These are phyloP conservation scores for Naganishia vaughanmartiniae DNA, from an alignment of 768 basidiomycete genomes.

Conservation along the genomic window DNA sequence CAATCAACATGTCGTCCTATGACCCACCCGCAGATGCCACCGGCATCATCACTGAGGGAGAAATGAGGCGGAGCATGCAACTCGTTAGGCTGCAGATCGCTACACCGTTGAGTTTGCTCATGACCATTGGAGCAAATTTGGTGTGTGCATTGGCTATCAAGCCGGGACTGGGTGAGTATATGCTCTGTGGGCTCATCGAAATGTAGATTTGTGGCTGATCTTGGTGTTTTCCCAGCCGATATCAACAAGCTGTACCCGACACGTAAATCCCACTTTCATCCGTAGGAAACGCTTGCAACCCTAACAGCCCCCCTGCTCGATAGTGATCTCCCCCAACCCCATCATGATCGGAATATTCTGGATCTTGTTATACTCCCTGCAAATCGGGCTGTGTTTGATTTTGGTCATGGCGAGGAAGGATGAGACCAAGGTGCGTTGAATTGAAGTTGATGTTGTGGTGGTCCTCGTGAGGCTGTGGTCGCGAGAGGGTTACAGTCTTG, in stretches of 20 bases:
- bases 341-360: conserved; percentile 51
- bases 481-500: too few species aligned
- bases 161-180: conserved; percentile 61
- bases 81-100: conserved; percentile 72
- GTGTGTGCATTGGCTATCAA: conserved; percentile 67
- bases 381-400: conserved; percentile 75
- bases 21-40: conserved; percentile 38
- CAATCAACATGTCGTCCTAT: conserved; percentile 49
- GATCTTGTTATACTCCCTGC: conserved; percentile 47
- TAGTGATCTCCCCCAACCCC: conserved; percentile 64
- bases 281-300: not conserved
- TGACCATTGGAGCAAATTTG: conserved; percentile 70
- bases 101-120: conserved; percentile 76
- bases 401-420: conserved; percentile 68
- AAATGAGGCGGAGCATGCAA: conserved; percentile 47
- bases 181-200: not conserved
- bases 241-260: conserved; percentile 48
- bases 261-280: not conserved
- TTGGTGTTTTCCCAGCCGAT: conserved; percentile 31
- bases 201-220: not conserved
- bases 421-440: conserved; percentile 69
- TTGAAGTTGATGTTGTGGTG: not conserved
- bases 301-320: not conserved
- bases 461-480: too few species aligned
- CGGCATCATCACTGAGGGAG: conserved; percentile 48